Base-by-base conservation (phyloP, 164 flowering plant species). In the Chloranthus sessilifolius region DNA sequence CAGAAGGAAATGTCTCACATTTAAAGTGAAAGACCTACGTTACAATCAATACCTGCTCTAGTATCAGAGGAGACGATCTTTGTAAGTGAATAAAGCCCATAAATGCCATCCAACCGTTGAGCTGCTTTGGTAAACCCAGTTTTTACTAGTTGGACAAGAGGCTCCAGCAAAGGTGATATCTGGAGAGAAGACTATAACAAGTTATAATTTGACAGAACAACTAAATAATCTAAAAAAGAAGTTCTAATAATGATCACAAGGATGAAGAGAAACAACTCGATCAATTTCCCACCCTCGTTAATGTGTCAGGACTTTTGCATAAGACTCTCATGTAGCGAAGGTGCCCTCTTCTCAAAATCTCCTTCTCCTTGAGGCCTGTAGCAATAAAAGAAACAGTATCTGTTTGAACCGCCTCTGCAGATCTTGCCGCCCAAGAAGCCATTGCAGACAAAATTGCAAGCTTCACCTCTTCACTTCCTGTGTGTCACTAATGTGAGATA, bases 401-500 rank as follows among this genome's bases (percentile, higher is more conserved):
- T 15, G 79, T 64, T 26, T 71, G 75, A 47, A 89, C 39, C 29
- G 79, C 66, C 66, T 78, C 90, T 21, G 77, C 67, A 58, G 78
- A 73, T 50, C 81, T 69, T 37, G 65, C 70, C n/a, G 75, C 82
- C 97, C 96, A 94, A 22, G 74, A 71, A 37, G 88, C 77, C 17
- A 94, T 24, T 19, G 95, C 83, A 28, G 82, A 68, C 62, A 89
- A 69, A 43, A 71, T 66, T 58, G 92, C 79, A 56, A 89, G 76
- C 59, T 89, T 94, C 21, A 85, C 96, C 64, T 94, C 97, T 50
- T 94, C 99, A 75, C 87, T 94, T 52, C 97, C 99, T 94, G 78
- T 15, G 60, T 16, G 7, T 26, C 4, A 41, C 35, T 35, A 22
- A 17, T 14, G 0, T 14, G 5, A 23, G 27, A 47, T 3, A 23